Conservation (phyloP, 2,329 filamentous ascomycete genomes). For the Thelonectria olida region DNA sequence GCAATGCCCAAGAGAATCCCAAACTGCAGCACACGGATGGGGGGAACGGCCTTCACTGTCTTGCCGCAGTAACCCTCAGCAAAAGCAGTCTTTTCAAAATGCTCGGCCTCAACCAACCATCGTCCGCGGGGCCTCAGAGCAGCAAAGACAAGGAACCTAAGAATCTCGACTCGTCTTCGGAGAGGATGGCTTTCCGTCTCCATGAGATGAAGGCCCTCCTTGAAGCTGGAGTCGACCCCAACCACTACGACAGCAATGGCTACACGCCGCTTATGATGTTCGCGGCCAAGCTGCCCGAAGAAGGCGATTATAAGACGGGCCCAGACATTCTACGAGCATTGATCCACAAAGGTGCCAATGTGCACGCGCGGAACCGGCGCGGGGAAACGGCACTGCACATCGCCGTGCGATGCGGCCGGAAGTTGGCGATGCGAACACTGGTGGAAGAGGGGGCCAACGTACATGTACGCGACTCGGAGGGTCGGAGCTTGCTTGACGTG, state of each 20-base stretch:
- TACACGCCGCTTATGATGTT: constrained; percentile 67
- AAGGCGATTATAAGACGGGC: constrained; percentile 59
- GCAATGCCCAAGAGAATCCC: constrained; percentile 27
- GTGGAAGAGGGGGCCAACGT: constrained; percentile 58
- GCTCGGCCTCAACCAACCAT: constrained; percentile 28
- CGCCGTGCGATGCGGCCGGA: constrained; percentile 62
- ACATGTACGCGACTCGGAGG: constrained; percentile 54
- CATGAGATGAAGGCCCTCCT: constrained; percentile 45
- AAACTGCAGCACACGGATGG: constrained; percentile 49
- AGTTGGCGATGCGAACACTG: constrained; percentile 59
- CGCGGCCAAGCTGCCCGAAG: constrained; percentile 58
- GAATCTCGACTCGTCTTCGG: constrained; percentile 46
- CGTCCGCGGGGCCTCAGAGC: constrained; percentile 18
- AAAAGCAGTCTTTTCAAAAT: constrained; percentile 49
- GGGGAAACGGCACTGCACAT: constrained; percentile 66
- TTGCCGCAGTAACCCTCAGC: constrained; percentile 63
- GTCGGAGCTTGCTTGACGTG: constrained; percentile 56
- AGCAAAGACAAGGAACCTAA: constrained; percentile 23
- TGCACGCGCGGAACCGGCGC: constrained; percentile 61
- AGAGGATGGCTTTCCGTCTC: constrained; percentile 42
- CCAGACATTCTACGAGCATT: constrained; percentile 57
- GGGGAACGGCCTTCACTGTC: constrained; percentile 66
- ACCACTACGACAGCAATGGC: constrained; percentile 62
- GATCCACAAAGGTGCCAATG: constrained; percentile 51
- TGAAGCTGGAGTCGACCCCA: constrained; percentile 53